Evolutionary conservation across 768 basidiomycete species (phyloP).

Genomic region (Strobilomyces echinocephalus): DNA sequence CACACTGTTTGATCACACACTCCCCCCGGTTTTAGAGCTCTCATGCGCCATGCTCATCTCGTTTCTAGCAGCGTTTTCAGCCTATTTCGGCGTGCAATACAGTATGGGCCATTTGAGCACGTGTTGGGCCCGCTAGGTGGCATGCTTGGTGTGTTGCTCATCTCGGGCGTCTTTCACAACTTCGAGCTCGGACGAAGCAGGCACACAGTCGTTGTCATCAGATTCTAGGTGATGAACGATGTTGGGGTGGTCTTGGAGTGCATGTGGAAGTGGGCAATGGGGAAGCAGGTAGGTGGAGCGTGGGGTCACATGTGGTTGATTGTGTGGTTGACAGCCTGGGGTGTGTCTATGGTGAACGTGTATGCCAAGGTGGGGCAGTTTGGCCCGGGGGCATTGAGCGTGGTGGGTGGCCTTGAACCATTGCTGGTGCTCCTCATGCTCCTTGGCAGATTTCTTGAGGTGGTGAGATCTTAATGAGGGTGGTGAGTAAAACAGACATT

Average conservation of each 20-base stretch:
- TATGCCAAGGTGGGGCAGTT: conserved; percentile 17
- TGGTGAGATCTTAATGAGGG: no score
- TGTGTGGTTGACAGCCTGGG: conserved; percentile 47
- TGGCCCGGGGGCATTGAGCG: no score
- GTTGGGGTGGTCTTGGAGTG: conserved; percentile 50
- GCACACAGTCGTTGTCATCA: conserved; percentile 38
- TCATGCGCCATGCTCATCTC: no score
- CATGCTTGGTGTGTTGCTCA: conserved; percentile 52
- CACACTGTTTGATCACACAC: conserved; percentile 33
- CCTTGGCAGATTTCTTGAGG: no score
- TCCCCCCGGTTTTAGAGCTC: no score
- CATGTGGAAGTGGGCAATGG: conserved; percentile 39
- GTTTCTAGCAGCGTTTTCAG: no score
- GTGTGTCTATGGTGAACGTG: conserved; percentile 43
- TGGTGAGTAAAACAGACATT: no score
- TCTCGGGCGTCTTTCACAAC: conserved; percentile 57
- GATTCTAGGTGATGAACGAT: conserved; percentile 54
- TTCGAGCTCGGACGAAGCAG: conserved; percentile 37
- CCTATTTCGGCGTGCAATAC: no score
- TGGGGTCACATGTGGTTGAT: conserved; percentile 50
- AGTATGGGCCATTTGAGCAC: conserved; percentile 36
- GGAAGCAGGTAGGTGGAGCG: conserved; percentile 42
- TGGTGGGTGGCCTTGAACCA: no score
- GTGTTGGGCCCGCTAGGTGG: conserved; percentile 47
- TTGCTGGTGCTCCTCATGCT: no score